Evolutionary conservation across 179 eudicot genomes (phyloP), one percentile per base, ranked within the genome.

Genomic region (Corrigiola litoralis): DNA sequence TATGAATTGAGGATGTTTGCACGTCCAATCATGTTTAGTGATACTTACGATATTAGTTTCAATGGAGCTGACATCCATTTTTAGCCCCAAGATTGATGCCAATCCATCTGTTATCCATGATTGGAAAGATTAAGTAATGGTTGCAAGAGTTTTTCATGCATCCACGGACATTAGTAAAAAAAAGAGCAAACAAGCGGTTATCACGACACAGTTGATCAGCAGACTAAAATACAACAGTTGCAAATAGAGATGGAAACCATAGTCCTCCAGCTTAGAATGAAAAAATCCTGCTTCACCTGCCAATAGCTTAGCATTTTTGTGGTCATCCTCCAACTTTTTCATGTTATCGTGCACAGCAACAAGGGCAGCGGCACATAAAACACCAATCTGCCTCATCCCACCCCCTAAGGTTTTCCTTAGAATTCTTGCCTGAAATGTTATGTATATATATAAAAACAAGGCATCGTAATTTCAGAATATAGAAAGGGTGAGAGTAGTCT

Each of bases 321-420:
- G 99, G 82, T 95, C 99, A 46, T 47, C 76, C 55, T 75, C 85
- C 32, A 95, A 90, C 77, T 88, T 91, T 65, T 2, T 47, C 10
- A 84, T 88, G 71, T 88, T 95, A 61, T 94, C 97, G 70, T 83
- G 80, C 69, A 95, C 29, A 11, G 96, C 99, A 61, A 91, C 88
- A 23, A 86, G 70, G 31, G 88, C 97, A 66, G 99, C 96, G 65
- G 97, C 99, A 45, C 97, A 95, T 48, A 95, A 61, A 41, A 88
- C 64, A 32, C 97, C 96, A 34, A 91, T 68, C 76, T 95, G 96
- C 79, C 99, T 90, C 99, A 94, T 94, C 49, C 89, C 99, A 67
- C 99, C 99, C 44, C 99, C 99, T 60, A 94, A 83, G 20, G 94
- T 81, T 74, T 90, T 90, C 85, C 99, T 72, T 47, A 94, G 69